These are phyloP conservation scores for Tylopilus cervinicoccineus DNA, from an alignment of 768 basidiomycete species.

Conservation along the genomic window DNA sequence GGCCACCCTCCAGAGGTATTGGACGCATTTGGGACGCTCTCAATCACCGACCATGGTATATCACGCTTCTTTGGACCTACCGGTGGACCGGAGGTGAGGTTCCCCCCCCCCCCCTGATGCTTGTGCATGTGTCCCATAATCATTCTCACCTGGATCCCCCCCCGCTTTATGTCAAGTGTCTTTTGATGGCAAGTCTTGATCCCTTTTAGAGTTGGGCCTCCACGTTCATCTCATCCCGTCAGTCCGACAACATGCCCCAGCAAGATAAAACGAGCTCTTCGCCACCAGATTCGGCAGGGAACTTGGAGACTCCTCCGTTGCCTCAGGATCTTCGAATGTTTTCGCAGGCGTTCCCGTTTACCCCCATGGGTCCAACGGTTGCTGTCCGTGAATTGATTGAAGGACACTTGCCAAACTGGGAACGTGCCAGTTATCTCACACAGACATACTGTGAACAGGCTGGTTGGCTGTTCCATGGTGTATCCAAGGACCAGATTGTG, in stretches of 20 bases:
- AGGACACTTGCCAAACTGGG: conserved; percentile 50
- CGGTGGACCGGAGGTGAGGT: conserved; percentile 62
- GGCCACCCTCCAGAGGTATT: conserved; percentile 40
- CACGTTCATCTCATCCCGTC: conserved; percentile 10
- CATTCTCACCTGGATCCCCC: conserved; percentile 8
- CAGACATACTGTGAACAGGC: conserved; percentile 46
- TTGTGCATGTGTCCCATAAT: conserved; percentile 6
- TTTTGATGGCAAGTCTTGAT: conserved; percentile 28
- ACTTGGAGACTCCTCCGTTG: conserved; percentile 28
- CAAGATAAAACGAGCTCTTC: conserved; percentile 16
- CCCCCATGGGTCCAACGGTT: conserved; percentile 47
- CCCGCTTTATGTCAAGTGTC: conserved; percentile 26
- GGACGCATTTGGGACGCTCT: conserved; percentile 57
- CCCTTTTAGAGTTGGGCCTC: background rate
- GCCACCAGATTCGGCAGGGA: conserved; percentile 25
- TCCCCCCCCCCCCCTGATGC: background rate
- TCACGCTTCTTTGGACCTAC: conserved; percentile 66
- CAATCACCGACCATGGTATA: conserved; percentile 55
- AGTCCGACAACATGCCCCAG: conserved; percentile 24
- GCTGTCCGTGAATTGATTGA: conserved; percentile 49
- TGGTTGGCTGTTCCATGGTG: conserved; percentile 49
- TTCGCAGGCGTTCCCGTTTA: conserved; percentile 61
- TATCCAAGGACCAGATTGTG: conserved; percentile 43
- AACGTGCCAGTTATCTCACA: conserved; percentile 43
- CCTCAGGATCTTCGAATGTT: conserved; percentile 41